These are phyloP conservation scores for Prosopis cineraria DNA, from an alignment of 306 rosid genomes.

Conservation along the genomic window DNA sequence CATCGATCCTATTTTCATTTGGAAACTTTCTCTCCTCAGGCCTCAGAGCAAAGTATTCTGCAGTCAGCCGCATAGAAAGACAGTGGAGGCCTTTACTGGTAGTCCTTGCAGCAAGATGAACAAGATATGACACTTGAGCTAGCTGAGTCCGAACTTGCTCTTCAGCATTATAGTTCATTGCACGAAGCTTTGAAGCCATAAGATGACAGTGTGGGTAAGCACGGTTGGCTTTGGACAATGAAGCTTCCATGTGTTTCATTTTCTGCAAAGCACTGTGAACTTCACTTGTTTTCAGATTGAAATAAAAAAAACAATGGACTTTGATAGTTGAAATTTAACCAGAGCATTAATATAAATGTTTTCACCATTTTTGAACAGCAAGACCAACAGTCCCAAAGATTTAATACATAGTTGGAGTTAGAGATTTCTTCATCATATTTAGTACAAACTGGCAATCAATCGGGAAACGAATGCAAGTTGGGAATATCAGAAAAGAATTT, in stretches of 20 bases:
- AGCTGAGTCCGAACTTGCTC: slow-evolving; percentile 63
- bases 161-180: slow-evolving; percentile 79
- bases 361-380: slow-evolving; percentile 18
- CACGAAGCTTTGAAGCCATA: slow-evolving; percentile 83
- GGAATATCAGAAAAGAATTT: slow-evolving; percentile 22
- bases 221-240: slow-evolving; percentile 70
- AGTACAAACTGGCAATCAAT: slow-evolving; percentile 14
- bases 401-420: slow-evolving; percentile 7
- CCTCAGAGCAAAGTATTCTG: slow-evolving; percentile 72
- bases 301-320: slow-evolving; percentile 25
- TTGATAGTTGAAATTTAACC: slow-evolving; percentile 33
- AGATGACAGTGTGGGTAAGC: slow-evolving; percentile 77
- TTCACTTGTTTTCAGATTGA: slow-evolving; percentile 57
- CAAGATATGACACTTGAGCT: slow-evolving; percentile 61
- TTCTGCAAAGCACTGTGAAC: slow-evolving; percentile 89
- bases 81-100: slow-evolving; percentile 89
- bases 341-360: slow-evolving; percentile 18
- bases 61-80: slow-evolving; percentile 85
- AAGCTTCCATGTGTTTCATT: slow-evolving; percentile 83
- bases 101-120: slow-evolving; percentile 84
- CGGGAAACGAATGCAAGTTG: slow-evolving; percentile 23
- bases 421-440: slow-evolving; percentile 14
- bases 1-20: slow-evolving; percentile 63
- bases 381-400: slow-evolving; percentile 14
- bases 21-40: slow-evolving; percentile 66